These are phyloP conservation scores for Rhynchospora tenuis DNA, from an alignment of 176 grass and related monocot species.

Conservation along the genomic window DNA sequence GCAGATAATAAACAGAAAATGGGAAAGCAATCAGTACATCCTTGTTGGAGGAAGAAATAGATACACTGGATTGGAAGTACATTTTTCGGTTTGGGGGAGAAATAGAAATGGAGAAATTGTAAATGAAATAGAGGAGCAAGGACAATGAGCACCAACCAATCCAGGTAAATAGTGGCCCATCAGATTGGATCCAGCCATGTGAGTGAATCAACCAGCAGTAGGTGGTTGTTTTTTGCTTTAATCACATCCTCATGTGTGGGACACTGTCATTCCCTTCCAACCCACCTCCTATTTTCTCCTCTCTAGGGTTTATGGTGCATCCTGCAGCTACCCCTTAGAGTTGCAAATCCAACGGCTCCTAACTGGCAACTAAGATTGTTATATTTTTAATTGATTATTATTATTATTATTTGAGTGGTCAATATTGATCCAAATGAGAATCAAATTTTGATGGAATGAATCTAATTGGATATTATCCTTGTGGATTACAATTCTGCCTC, in stretches of 20 bases:
- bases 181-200: constrained; percentile 16
- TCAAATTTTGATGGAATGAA: neutral
- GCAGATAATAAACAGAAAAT: neutral
- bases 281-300: neutral
- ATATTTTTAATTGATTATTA: neutral
- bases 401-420: neutral
- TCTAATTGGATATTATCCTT: neutral
- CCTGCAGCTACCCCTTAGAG: neutral
- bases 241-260: constrained; percentile 16
- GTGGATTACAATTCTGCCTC: neutral
- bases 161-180: constrained; percentile 13
- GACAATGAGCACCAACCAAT: neutral
- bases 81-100: neutral
- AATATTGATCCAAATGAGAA: neutral
- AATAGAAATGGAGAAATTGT: neutral
- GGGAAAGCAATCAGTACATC: neutral
- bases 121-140: neutral
- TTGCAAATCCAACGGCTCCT: neutral
- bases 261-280: neutral
- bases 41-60: neutral
- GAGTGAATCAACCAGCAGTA: constrained; percentile 11
- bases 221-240: neutral
- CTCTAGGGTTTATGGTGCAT: too few relatives aligned
- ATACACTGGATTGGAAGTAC: neutral
- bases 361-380: neutral